Conservation (phyloP, 2,329 filamentous ascomycete genomes). For the Neocucurbitaria cava region DNA sequence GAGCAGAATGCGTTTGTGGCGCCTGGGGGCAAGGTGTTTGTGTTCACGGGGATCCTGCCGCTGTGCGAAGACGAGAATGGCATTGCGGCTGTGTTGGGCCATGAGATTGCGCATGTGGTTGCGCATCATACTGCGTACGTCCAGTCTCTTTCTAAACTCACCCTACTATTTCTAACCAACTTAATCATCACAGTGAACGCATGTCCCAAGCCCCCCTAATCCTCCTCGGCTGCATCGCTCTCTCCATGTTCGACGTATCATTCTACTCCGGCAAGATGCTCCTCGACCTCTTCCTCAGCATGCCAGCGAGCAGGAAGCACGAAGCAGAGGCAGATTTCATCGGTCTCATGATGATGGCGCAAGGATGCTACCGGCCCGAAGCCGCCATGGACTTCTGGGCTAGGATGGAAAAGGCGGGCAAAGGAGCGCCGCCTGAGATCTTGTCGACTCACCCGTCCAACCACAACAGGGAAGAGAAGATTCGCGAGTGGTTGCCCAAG, state of each 20-base stretch:
- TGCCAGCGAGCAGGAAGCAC: slow-evolving; percentile 73
- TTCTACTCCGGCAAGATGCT: slow-evolving; percentile 52
- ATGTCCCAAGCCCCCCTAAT: slow-evolving; percentile 57
- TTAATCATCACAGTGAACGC: slow-evolving; percentile 60
- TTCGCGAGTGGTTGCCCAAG: slow-evolving; percentile 62
- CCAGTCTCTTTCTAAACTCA: not conserved
- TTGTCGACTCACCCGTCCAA: slow-evolving; percentile 79
- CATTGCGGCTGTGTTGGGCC: slow-evolving; percentile 76
- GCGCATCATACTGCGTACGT: slow-evolving; percentile 45
- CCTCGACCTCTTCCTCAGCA: slow-evolving; percentile 68
- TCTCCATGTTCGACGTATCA: slow-evolving; percentile 51
- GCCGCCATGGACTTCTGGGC: slow-evolving; percentile 69
- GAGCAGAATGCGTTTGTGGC: slow-evolving; percentile 78
- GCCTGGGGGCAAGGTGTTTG: slow-evolving; percentile 80
- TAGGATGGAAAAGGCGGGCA: slow-evolving; percentile 65
- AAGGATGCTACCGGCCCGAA: slow-evolving; percentile 76
- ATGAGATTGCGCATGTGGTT: slow-evolving; percentile 79
- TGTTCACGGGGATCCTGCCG: slow-evolving; percentile 75
- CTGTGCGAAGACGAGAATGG: slow-evolving; percentile 71
- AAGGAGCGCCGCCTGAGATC: slow-evolving; percentile 69
- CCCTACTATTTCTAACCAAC: not conserved
- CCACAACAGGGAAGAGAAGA: slow-evolving; percentile 69
- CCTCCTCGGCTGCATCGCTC: slow-evolving; percentile 44
- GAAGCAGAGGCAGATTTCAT: slow-evolving; percentile 83
- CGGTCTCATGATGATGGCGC: slow-evolving; percentile 81